Evolutionary conservation across 1,139 yeast species (phyloP), one percentile per base, ranked within the genome.

Genomic region (Yamadazyma mexicana): DNA sequence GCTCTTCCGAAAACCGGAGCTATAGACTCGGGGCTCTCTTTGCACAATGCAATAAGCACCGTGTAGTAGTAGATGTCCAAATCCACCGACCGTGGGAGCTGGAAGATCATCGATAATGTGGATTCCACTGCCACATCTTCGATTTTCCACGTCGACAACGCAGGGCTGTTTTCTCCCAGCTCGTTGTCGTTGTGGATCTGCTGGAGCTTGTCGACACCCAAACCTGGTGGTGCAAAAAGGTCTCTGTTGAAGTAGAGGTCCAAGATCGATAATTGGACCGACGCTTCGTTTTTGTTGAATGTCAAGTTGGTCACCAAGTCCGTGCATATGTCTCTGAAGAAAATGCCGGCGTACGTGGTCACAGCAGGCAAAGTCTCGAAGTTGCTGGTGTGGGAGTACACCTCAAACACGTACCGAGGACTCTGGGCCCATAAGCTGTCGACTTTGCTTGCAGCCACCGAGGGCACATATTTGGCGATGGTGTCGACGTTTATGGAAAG

Each of bases 1-100:
- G 96, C 95, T 49, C 97, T 79, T 33, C 98, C 98, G 58, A 94
- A 81, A 0, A 91, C 95, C 3, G 97, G 97, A 1, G 98, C 98
- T 57, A 91, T 83, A 1, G 95, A 89, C 48, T 83, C 87, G 3
- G 96, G 94, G 22, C 92, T 87, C 63, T 75, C 79, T 50, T 84
- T 81, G 64, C 98, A 92, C 39, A 95, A 87, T 49, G 92, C 89
- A 33, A 89, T 88, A 44, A 94, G 69, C n/a, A 91, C 80, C 2
- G 95, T 76, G 59, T 88, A 88, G 62, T 85, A 92, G 60, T 89
- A 92, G 32, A 89, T 85, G 44, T 69, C 77, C 31, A 82, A 81
- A 47, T 85, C 83, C 25, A 81, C 71, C 1, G 87, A 71, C 2
- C 64, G 56, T 6, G 97, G 96, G 40, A 89, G 69, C 44, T 79